Evolutionary conservation across 768 basidiomycete genomes (phyloP), one percentile per base, ranked within the genome.

Genomic region (Hygrocybe coccinea): DNA sequence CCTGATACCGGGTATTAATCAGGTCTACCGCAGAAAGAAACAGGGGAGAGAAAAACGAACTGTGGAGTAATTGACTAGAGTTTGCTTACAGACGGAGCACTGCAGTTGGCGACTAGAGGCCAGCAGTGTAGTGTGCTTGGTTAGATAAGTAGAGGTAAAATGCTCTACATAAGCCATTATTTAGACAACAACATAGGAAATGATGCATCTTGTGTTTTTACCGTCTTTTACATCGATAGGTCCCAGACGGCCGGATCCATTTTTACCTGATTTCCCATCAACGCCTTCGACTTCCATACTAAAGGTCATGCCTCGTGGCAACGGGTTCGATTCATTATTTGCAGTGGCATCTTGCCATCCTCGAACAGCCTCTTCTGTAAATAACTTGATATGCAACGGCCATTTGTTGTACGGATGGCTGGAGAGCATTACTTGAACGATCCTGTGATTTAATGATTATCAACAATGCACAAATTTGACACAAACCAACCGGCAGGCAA

Each of bases 301-400:
- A 43, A 63, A 77, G 3, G 74, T 78, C 56, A 86, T 81, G 0
- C 83, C 83, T 19, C 59, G 68, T 11, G 85, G 85, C 41, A 84
- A 71, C 3, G 74, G 65, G 19, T 65, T 54, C 12, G 52, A 46
- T 19, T 44, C 49, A 8, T 60, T 51, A 7, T 65, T 48, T 37
- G 56, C 58, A 14, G 61, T 56, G 9, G 75, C 71, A 12, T 65
- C 66, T 12, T 75, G 61, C 86, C 88, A 90, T 4, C 67, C 65
- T 54, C 75, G 75, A 17, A 76, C 74, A 11, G 84, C 85, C 53
- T 85, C 80, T 39, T 76, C 69, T 1, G 84, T 84, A 68, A 91
- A 93, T 5, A 91, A 66, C 61, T 86, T 87, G 60, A 90, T 80
- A 56, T 84, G 85, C 34, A 93, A 72, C 0, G 89, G 87, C 82